Percentiles rank a stretch among this genome's conserved stretches.
phyloP scores from a whole-genome alignment of 345 rosid genomes.

The sweet orange (Citrus sinensis) region DNA sequence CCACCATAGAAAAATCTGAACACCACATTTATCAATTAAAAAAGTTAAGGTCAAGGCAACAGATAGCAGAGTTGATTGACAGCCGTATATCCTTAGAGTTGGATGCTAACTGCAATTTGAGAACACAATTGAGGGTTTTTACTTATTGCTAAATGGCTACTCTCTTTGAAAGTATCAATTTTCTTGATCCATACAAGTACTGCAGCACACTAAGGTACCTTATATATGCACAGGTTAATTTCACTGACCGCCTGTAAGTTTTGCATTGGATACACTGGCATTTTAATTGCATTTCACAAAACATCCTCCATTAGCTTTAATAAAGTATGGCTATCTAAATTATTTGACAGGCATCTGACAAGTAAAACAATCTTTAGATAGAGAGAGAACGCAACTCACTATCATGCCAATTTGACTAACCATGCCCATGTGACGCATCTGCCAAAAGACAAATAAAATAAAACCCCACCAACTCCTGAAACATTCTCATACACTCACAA shows the following conservation, averaged over 20 bases:
- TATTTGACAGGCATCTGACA: neutral
- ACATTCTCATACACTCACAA: neutral
- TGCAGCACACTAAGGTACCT: neutral
- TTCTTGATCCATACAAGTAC: neutral
- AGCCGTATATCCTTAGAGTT: neutral
- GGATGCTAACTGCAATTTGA: neutral
- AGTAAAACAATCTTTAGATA: neutral
- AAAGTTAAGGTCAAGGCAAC: neutral
- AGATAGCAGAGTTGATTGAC: neutral
- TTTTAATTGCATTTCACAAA: neutral
- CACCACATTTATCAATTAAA: neutral
- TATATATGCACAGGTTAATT: neutral
- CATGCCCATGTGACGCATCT: neutral
- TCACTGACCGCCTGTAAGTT: neutral
- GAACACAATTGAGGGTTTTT: neutral
- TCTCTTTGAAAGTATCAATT: neutral
- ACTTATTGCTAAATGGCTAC: neutral
- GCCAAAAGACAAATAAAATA: neutral
- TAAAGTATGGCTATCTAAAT: neutral
- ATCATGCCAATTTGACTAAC: neutral
- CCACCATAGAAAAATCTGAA: conserved; percentile 90
- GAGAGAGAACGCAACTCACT: neutral
- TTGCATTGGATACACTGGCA: neutral
- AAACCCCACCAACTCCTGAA: neutral
- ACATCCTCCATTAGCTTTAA: neutral